These are phyloP conservation scores for Staphylotrichum tortipilum DNA, from an alignment of 495 filamentous ascomycete species.

Conservation along the genomic window DNA sequence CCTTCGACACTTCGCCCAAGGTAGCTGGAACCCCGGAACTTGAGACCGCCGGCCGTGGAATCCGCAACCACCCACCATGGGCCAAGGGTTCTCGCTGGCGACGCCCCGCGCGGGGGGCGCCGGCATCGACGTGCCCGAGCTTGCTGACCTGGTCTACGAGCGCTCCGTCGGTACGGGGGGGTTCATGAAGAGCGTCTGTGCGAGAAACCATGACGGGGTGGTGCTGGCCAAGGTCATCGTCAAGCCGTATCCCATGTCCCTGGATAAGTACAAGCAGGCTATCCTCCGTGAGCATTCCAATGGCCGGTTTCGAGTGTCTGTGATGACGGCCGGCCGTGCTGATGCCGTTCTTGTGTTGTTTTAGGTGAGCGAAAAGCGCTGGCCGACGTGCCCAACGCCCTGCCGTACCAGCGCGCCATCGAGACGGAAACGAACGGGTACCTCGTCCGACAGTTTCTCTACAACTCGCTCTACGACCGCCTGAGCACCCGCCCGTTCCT, in stretches of 20 bases:
- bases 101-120: constrained; percentile 83
- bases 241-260: constrained; percentile 75
- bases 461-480: constrained; percentile 95
- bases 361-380: constrained; percentile 75
- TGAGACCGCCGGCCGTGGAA: constrained; percentile 3
- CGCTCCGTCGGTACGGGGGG: constrained; percentile 86
- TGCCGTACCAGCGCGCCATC: constrained; percentile 79
- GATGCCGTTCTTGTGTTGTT: neutral
- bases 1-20: neutral
- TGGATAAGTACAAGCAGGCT: constrained; percentile 65
- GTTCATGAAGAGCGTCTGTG: constrained; percentile 94
- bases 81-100: constrained; percentile 90
- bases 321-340: constrained; percentile 6
- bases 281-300: constrained; percentile 67
- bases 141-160: constrained; percentile 83
- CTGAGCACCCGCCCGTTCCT: constrained; percentile 95
- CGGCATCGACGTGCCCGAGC: constrained; percentile 87
- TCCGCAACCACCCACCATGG: constrained; percentile 52
- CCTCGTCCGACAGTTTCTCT: constrained; percentile 90
- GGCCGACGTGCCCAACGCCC: constrained; percentile 78
- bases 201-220: constrained; percentile 77
- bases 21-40: constrained; percentile 11
- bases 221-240: constrained; percentile 90
- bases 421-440: constrained; percentile 88
- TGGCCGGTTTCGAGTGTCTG: neutral